Evolutionary conservation across 352 stramenopile genomes (phyloP), one percentile per base, ranked within the genome.

Genomic region (Globisporangium irregulare): DNA sequence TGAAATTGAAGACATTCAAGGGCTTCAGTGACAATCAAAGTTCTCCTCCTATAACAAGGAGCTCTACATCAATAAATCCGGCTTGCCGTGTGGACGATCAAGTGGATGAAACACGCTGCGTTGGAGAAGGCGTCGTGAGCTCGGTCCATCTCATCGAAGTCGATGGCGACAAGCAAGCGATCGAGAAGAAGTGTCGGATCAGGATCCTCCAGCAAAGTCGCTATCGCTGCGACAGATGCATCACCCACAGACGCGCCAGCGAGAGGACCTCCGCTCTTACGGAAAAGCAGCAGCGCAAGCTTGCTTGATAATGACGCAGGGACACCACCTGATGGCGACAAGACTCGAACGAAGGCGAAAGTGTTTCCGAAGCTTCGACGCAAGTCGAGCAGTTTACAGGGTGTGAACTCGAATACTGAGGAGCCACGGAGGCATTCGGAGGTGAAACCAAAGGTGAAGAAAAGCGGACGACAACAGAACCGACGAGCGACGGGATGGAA

Each of bases 211-310:
- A 62, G 59, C 20, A 43, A 50, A 68, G 43, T 24, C 46, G 70
- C 36, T 5, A 32, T 24, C 24, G 12, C 25, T 36, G 55, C 10
- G 14, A 32, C 54, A 18, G 24, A 62, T 62, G 14, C 24, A 9
- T n/a, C 14, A 54, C 0, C 22, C 22, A 22, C 7, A 8, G 41
- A 50, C 9, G 36, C 22, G 32, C 12, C 22, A 36, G 25, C 24
- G 4, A 55, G 38, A 36, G 22, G 43, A 32, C 68, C 62, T 4
- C 66, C 62, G 1, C 51, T 92, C 22, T 60, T 86, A 41, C 78
- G 81, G 5, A 91, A 91, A 70, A 90, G 78, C 67, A 90, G 80
- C 41, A 90, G 80, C 41, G 64, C 74, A 14, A 82, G 78, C 56
- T 43, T 88, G 1, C 43, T 92, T 0, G 83, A 90, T 29, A 73